phyloP scores from a whole-genome alignment of 164 flowering plant species.

The Annona squamosa region DNA sequence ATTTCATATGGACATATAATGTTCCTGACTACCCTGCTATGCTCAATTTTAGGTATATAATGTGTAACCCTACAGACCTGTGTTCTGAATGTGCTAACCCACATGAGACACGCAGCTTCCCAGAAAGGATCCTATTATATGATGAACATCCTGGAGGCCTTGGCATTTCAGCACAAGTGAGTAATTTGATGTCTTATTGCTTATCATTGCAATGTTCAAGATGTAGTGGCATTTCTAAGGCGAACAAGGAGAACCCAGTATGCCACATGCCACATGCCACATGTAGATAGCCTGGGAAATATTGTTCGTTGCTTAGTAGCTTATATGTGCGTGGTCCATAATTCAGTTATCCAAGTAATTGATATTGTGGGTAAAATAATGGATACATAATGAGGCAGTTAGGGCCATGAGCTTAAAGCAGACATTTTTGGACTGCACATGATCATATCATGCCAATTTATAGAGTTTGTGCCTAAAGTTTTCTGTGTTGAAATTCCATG shows the following conservation, averaged over 20 bases:
- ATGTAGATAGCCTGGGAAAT: no score
- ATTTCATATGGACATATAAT: not conserved
- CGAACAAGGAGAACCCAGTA: not conserved
- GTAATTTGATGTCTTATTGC: slow-evolving; percentile 7
- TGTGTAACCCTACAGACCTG: slow-evolving; percentile 76
- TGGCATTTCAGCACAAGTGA: slow-evolving; percentile 75
- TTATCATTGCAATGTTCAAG: not conserved
- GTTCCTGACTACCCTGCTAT: slow-evolving; percentile 1
- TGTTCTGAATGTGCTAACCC: slow-evolving; percentile 89
- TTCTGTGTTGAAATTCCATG: not conserved
- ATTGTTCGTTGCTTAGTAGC: not conserved
- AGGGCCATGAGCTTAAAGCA: no score
- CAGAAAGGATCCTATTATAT: slow-evolving; percentile 78
- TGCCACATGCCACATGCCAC: no score
- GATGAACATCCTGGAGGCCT: slow-evolving; percentile 94
- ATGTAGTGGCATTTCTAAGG: not conserved
- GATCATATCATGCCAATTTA: not conserved
- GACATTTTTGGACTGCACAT: no score
- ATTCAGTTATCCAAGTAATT: not conserved
- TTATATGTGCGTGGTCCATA: not conserved
- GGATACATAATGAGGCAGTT: not conserved
- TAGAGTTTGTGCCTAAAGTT: not conserved
- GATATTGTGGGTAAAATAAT: not conserved
- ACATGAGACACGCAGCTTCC: slow-evolving; percentile 61
- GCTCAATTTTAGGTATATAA: slow-evolving; percentile 44